Evolutionary conservation across 164 flowering plant genomes (phyloP).

Genomic region (Sextonia rubra): DNA sequence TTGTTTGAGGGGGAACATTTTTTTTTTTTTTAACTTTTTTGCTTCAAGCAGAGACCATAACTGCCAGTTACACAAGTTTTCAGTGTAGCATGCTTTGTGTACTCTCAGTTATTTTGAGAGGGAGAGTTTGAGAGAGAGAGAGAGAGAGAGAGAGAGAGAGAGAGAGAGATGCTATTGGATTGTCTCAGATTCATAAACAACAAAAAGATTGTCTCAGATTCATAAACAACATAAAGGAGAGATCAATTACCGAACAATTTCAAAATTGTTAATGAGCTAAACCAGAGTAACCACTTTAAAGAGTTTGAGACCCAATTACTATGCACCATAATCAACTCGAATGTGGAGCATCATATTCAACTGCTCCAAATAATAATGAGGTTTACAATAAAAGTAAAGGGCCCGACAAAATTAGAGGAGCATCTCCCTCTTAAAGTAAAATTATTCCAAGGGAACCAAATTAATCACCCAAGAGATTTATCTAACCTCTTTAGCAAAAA

Average conservation of each 20-base stretch:
- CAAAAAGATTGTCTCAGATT: neutral
- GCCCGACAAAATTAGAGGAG: conserved; percentile 3
- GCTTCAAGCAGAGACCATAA: no score
- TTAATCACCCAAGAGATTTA: neutral
- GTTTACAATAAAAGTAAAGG: neutral
- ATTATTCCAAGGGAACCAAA: conserved; percentile 22
- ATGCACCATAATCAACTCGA: neutral
- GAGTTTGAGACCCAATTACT: neutral
- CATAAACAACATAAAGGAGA: neutral
- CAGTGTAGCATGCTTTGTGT: no score
- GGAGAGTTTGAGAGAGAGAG: no score
- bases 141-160: no score
- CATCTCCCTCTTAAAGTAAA: conserved; percentile 10
- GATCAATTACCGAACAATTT: neutral
- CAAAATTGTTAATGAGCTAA: neutral
- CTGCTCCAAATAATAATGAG: neutral
- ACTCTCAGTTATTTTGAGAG: no score
- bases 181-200: neutral
- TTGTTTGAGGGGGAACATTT: no score
- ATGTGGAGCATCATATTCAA: neutral
- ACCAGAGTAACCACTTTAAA: neutral
- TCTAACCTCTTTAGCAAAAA: conserved; percentile 4
- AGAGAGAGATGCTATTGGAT: no score
- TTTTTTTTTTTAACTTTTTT: no score
- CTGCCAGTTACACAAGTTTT: no score